These are phyloP conservation scores for Monilinia polystroma DNA, from an alignment of 2,329 filamentous ascomycete genomes.

Conservation along the genomic window DNA sequence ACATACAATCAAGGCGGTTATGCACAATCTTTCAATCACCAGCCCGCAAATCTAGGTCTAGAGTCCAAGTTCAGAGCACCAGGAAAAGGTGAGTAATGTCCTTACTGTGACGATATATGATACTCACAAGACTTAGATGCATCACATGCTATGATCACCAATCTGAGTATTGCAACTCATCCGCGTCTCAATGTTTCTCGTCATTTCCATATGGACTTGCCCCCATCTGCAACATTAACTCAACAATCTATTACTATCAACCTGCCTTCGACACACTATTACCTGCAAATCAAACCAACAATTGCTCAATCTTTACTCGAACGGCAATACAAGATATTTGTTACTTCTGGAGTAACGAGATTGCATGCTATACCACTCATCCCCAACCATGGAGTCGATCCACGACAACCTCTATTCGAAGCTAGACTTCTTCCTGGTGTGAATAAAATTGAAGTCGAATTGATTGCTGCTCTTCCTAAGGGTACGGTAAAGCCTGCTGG, in stretches of 20 bases:
- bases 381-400: slow-evolving; percentile 54
- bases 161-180: slow-evolving; percentile 66
- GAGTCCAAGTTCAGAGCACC: slow-evolving; percentile 46
- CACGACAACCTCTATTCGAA: slow-evolving; percentile 70
- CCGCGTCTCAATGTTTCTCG: slow-evolving; percentile 61
- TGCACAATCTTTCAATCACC: slow-evolving; percentile 38
- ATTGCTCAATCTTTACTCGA: slow-evolving; percentile 62
- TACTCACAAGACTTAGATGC: slow-evolving; percentile 45
- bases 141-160: slow-evolving; percentile 64
- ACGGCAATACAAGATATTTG: slow-evolving; percentile 75
- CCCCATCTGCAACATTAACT: slow-evolving; percentile 62
- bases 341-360: slow-evolving; percentile 65
- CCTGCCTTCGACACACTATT: slow-evolving; percentile 64
- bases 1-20: slow-evolving; percentile 33
- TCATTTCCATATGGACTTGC: slow-evolving; percentile 62
- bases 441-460: slow-evolving; percentile 75
- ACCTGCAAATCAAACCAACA: slow-evolving; percentile 68
- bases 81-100: slow-evolving; percentile 48
- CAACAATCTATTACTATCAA: slow-evolving; percentile 73
- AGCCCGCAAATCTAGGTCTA: slow-evolving; percentile 41
- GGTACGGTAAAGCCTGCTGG: slow-evolving; percentile 54
- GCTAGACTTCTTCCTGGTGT: slow-evolving; percentile 67
- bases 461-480: slow-evolving; percentile 68
- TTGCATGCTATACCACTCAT: slow-evolving; percentile 49
- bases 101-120: slow-evolving; percentile 16